Evolutionary conservation across 495 filamentous ascomycete species (phyloP), one percentile per base, ranked within the genome.

Genomic region (Thermochaetoides thermophila): DNA sequence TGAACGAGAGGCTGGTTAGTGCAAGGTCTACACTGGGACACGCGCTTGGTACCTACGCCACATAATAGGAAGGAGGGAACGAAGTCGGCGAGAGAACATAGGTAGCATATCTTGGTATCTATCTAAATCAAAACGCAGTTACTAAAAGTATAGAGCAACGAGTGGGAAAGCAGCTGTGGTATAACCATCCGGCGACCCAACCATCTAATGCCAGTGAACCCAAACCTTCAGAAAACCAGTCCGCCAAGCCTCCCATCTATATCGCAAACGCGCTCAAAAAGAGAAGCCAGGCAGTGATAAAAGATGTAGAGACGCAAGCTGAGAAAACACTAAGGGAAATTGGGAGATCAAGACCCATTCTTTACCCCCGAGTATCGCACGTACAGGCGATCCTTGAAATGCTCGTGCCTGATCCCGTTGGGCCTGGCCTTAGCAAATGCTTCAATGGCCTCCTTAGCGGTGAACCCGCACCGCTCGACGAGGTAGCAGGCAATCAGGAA

Each of bases 401-500:
- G 84, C 17, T 68, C 77, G 52, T 96, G 87, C 43, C 76, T 74
- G 44, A 96, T 93, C 7, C 87, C 87, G 12, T 83, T 78, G 12
- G 83, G 74, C 27, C 87, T 59, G 39, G 69, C 64, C 38, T 53
- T 53, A 29, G 75, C 74, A 55, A 96, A 96, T 40, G 76, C 73
- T 27, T 82, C 73, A 35, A 95, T 77, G 3, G 86, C 87, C 36
- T 77, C 73, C 45, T 81, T 70, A 10, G 92, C 69, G 30, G 57
- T 60, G 49, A 68, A 92, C 1, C 71, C 73, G 44, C 76, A 65
- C 34, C 73, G 66, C 57, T 96, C 87, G 31, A 96, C 80, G 5
- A 95, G 57, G 44, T 96, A 96, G 45, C 76, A 83, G n/a, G 78
- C 76, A 21, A 96, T 74, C 47, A 94, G 76, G 49, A 86, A 93